These are phyloP conservation scores for Serendipita vermifera DNA, from an alignment of 768 basidiomycete genomes.

Conservation along the genomic window DNA sequence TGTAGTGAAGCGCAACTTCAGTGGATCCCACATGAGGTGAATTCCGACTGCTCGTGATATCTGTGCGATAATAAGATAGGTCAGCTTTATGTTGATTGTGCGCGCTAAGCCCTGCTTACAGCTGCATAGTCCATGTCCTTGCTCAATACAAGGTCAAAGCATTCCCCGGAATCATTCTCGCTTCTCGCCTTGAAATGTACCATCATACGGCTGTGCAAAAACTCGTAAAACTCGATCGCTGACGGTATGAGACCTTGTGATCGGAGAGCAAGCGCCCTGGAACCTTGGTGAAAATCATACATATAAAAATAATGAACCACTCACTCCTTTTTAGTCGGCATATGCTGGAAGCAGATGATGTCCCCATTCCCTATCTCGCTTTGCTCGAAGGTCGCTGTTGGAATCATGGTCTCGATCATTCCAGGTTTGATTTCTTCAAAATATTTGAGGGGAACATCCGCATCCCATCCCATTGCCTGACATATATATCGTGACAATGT, in stretches of 20 bases:
- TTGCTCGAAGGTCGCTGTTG: conserved; percentile 83
- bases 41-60: conserved; percentile 92
- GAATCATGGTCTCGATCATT: conserved; percentile 99
- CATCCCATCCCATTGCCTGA: conserved; percentile 89
- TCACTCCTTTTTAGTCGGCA: conserved; percentile 85
- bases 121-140: conserved; percentile 98
- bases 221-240: conserved; percentile 91
- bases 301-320: conserved; percentile 22
- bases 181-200: conserved; percentile 89
- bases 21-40: conserved; percentile 78
- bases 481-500: conserved; percentile 80
- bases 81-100: too few species aligned
- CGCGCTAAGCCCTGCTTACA: conserved; percentile 48
- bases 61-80: conserved; percentile 39
- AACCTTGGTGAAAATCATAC: neutral
- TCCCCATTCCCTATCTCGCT: conserved; percentile 99
- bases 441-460: conserved; percentile 86
- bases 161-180: conserved; percentile 51
- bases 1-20: conserved; percentile 95
- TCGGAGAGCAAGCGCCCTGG: conserved; percentile 61
- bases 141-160: conserved; percentile 76
- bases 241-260: conserved; percentile 80
- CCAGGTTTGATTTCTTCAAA: conserved; percentile 99
- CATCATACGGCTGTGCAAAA: conserved; percentile 93
- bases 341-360: conserved; percentile 97